phyloP scores from a whole-genome alignment of 352 stramenopile species.

The Phytopythium delawarense region DNA sequence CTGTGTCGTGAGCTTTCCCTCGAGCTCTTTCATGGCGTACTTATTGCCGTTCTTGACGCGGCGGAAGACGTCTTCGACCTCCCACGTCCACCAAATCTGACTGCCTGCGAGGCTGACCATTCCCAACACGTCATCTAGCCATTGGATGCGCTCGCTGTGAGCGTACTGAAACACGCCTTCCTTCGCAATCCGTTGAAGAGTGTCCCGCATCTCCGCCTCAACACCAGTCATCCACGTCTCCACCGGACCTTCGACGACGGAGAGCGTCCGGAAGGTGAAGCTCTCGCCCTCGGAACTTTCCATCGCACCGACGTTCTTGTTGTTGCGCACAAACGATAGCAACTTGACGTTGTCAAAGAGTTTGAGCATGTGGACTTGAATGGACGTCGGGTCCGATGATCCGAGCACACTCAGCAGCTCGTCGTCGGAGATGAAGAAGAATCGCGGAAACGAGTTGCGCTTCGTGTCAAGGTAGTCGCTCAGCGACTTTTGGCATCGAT shows the following conservation, averaged over 20 bases:
- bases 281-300: slow-evolving; percentile 89
- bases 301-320: slow-evolving; percentile 90
- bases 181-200: slow-evolving; percentile 88
- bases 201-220: slow-evolving; percentile 89
- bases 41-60: slow-evolving; percentile 88
- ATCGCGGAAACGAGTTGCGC: slow-evolving; percentile 89
- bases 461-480: slow-evolving; percentile 91
- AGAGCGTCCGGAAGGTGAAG: slow-evolving; percentile 79
- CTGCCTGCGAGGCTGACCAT: slow-evolving; percentile 92
- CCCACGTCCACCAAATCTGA: slow-evolving; percentile 94
- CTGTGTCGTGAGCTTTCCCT: slow-evolving; percentile 85
- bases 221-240: slow-evolving; percentile 93
- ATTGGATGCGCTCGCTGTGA: slow-evolving; percentile 75
- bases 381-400: slow-evolving; percentile 89
- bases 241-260: slow-evolving; percentile 87
- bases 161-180: slow-evolving; percentile 93
- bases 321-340: slow-evolving; percentile 85
- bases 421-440: slow-evolving; percentile 95
- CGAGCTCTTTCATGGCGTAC: slow-evolving; percentile 93
- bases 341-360: slow-evolving; percentile 95
- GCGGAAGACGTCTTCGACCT: slow-evolving; percentile 92
- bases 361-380: slow-evolving; percentile 94
- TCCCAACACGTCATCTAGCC: slow-evolving; percentile 86
- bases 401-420: slow-evolving; percentile 90
- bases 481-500: slow-evolving; percentile 89